These are phyloP conservation scores for Penicillium oxalicum DNA, from an alignment of 2,329 filamentous ascomycete species.

Conservation along the genomic window DNA sequence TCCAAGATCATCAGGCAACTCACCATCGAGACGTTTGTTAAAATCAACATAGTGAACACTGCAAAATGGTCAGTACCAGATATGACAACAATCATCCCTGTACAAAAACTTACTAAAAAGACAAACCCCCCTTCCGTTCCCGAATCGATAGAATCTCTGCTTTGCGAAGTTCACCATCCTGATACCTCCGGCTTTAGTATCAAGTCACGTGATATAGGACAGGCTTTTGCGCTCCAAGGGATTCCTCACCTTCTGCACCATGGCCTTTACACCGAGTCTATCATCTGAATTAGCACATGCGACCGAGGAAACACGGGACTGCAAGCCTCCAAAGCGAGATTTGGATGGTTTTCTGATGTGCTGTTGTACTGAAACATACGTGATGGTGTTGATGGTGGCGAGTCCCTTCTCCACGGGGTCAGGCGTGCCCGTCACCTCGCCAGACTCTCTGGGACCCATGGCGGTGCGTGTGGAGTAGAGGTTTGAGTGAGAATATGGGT, in stretches of 20 bases:
- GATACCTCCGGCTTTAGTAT: slow-evolving; percentile 11
- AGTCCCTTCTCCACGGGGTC: slow-evolving; percentile 66
- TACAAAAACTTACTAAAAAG: slow-evolving; percentile 60
- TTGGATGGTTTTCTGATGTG: slow-evolving; percentile 2
- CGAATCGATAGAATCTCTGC: slow-evolving; percentile 95
- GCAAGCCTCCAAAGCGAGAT: slow-evolving; percentile 1
- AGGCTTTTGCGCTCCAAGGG: slow-evolving; percentile 14
- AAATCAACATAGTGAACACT: slow-evolving; percentile 94
- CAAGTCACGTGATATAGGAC: slow-evolving; percentile 29
- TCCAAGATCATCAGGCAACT: slow-evolving; percentile 4
- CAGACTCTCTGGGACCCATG: slow-evolving; percentile 53
- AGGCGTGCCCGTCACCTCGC: slow-evolving; percentile 50
- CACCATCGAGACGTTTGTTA: slow-evolving; percentile 72
- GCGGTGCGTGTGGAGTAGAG: slow-evolving; percentile 11
- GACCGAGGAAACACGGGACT: slow-evolving; percentile 28
- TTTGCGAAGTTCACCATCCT: slow-evolving; percentile 78
- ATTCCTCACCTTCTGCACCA: slow-evolving; percentile 60
- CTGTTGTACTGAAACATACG: slow-evolving; percentile 54
- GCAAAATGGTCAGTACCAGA: slow-evolving; percentile 14
- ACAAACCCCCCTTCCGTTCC: slow-evolving; percentile 78
- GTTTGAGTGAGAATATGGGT: not conserved
- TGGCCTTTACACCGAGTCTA: slow-evolving; percentile 62
- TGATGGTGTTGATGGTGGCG: slow-evolving; percentile 77
- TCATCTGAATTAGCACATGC: slow-evolving; percentile 26
- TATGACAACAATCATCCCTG: not conserved